A percentile compares a stretch with the other conserved stretches of the same genome.
Conservation (phyloP, 2,329 filamentous ascomycete genomes). For the Talaromyces sp. region DNA sequence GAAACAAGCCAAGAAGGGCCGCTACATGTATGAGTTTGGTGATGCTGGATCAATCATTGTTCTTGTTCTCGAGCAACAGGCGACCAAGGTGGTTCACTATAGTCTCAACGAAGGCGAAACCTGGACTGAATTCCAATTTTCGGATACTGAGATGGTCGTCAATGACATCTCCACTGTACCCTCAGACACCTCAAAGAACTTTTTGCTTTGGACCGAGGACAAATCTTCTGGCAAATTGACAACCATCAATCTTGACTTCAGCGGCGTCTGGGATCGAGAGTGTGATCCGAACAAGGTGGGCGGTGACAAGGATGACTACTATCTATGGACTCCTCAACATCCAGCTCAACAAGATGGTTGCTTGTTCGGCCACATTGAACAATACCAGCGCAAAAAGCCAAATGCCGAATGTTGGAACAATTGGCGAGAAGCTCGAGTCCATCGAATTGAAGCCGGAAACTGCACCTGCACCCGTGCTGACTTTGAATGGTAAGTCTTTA, state of each 20-base stretch:
- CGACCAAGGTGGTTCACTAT: constrained; percentile 72
- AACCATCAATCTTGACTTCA: constrained; percentile 87
- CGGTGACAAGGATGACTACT: constrained; percentile 69
- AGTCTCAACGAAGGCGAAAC: constrained; percentile 77
- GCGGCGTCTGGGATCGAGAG: constrained; percentile 69
- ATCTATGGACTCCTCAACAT: constrained; percentile 84
- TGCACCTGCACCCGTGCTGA: constrained; percentile 84
- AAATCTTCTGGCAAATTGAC: constrained; percentile 57
- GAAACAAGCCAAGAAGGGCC: constrained; percentile 82
- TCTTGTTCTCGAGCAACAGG: constrained; percentile 72
- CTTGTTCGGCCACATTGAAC: constrained; percentile 86
- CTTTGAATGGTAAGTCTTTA: constrained; percentile 78
- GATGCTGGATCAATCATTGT: constrained; percentile 93
- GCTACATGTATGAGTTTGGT: constrained; percentile 91
- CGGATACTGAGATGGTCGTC: constrained; percentile 70
- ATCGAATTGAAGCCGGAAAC: constrained; percentile 66
- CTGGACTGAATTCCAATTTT: constrained; percentile 78
- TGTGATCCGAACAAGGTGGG: constrained; percentile 70
- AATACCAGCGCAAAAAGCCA: constrained; percentile 89
- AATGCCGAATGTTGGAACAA: constrained; percentile 81
- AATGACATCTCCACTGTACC: constrained; percentile 84
- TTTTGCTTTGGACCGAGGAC: constrained; percentile 80
- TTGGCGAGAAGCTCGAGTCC: constrained; percentile 68
- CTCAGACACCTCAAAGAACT: constrained; percentile 86
- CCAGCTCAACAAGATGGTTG: constrained; percentile 78